These are phyloP conservation scores for Lyophyllum semitale DNA, from an alignment of 768 basidiomycete species.

Conservation along the genomic window DNA sequence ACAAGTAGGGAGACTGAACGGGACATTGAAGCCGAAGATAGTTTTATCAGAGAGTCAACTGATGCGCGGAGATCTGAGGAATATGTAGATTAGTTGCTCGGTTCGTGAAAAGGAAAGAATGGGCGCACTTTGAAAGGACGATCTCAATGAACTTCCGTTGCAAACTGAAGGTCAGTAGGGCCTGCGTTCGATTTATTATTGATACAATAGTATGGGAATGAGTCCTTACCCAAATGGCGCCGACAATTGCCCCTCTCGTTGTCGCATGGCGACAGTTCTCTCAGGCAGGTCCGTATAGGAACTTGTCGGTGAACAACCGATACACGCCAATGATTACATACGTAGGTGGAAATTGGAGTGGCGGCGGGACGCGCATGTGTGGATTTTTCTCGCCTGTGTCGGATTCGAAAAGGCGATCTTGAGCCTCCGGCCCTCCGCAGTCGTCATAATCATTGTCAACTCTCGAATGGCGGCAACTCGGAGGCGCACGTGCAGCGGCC, in stretches of 20 bases:
- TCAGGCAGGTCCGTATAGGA: conserved; percentile 76
- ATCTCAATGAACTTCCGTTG: conserved; percentile 67
- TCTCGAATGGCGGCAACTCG: no score
- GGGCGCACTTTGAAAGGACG: conserved; percentile 64
- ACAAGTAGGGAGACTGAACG: conserved; percentile 77
- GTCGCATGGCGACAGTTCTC: conserved; percentile 82
- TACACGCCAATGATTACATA: conserved; percentile 88
- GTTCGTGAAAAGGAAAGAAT: background rate
- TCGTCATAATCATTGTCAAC: no score
- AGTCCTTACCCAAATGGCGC: conserved; percentile 63
- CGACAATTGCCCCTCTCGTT: conserved; percentile 67
- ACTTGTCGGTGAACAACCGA: conserved; percentile 73
- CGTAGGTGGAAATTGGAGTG: conserved; percentile 77
- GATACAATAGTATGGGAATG: background rate
- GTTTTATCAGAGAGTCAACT: conserved; percentile 66
- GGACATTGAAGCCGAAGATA: conserved; percentile 64
- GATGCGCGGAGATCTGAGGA: conserved; percentile 59
- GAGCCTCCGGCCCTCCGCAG: conserved; percentile 27
- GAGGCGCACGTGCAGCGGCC: no score
- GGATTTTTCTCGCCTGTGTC: background rate
- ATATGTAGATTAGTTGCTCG: background rate
- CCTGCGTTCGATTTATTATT: conserved; percentile 36
- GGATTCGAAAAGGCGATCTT: conserved; percentile 32
- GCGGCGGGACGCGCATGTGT: conserved; percentile 43
- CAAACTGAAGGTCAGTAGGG: conserved; percentile 66